Percentiles rank a stretch among this genome's conserved stretches.
phyloP scores from a whole-genome alignment of 2,329 filamentous ascomycete genomes.

The Colletotrichum sp. region DNA sequence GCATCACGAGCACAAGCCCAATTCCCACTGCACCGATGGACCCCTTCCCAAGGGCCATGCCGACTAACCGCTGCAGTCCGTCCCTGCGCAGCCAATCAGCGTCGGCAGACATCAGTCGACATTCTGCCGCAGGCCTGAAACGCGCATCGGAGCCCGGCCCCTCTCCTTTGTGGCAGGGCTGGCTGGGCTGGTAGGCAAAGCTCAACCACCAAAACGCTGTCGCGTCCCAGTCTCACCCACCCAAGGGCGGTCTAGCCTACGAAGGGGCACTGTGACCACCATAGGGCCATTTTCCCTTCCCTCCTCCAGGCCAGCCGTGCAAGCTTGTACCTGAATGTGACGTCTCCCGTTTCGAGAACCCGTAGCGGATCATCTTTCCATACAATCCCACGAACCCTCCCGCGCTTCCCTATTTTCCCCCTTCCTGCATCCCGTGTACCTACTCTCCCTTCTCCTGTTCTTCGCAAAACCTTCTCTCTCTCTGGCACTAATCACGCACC shows the following conservation, averaged over 20 bases:
- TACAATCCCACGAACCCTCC: conserved; percentile 5
- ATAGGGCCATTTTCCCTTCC: conserved; percentile 13
- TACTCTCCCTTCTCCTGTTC: not conserved
- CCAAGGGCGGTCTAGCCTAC: conserved; percentile 13
- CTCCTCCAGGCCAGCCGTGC: conserved; percentile 17
- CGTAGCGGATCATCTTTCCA: conserved; percentile 5
- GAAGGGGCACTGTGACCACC: conserved; percentile 21
- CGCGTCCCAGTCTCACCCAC: conserved; percentile 17
- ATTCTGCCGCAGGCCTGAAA: conserved; percentile 29
- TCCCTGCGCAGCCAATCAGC: conserved; percentile 11
- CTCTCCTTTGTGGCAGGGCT: conserved; percentile 8
- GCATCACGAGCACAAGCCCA: not conserved
- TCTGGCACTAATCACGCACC: not conserved
- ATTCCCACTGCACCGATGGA: not conserved
- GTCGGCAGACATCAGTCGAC: conserved; percentile 17
- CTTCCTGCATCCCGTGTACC: conserved; percentile 14
- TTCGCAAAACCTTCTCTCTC: conserved; percentile 11
- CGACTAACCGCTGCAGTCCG: conserved; percentile 17
- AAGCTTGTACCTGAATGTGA: conserved; percentile 23
- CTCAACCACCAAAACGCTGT: conserved; percentile 12
- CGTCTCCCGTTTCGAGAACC: conserved; percentile 31
- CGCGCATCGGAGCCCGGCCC: conserved; percentile 8
- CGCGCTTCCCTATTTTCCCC: not conserved
- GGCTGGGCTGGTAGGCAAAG: not conserved
- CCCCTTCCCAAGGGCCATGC: conserved; percentile 7